Evolutionary conservation across 805 yeast species (phyloP).

Genomic region (Teunomyces funiuensis): DNA sequence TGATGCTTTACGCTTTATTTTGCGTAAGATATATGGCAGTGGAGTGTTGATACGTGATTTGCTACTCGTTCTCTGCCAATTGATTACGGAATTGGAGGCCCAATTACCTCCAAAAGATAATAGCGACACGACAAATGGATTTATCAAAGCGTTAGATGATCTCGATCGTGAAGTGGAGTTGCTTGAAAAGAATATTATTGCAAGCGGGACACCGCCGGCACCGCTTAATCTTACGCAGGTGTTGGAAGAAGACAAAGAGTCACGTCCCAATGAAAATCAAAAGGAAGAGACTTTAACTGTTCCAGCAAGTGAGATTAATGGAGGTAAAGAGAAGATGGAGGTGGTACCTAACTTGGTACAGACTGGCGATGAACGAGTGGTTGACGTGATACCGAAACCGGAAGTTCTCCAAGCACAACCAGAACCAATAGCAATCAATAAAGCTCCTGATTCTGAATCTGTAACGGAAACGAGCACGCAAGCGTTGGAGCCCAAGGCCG

Average conservation of each 20-base stretch:
- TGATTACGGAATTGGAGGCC: constrained; percentile 14
- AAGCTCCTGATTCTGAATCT: too few species aligned
- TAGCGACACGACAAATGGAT: constrained; percentile 1
- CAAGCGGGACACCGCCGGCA: neutral
- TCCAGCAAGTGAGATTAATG: too few species aligned
- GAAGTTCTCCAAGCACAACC: too few species aligned
- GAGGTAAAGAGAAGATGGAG: too few species aligned
- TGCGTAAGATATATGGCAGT: constrained; percentile 33
- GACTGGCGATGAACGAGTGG: too few species aligned
- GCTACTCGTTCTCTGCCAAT: constrained; percentile 12
- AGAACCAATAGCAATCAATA: neutral
- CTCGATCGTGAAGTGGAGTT: constrained; percentile 3
- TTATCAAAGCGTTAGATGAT: constrained; percentile 1
- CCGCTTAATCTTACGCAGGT: neutral
- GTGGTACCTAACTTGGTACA: too few species aligned
- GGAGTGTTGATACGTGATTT: constrained; percentile 26
- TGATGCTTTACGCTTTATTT: constrained; percentile 22
- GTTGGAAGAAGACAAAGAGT: neutral
- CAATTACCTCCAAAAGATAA: neutral
- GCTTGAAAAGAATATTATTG: constrained; percentile 4
- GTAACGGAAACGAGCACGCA: neutral
- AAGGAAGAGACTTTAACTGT: too few species aligned
- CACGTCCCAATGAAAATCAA: too few species aligned
- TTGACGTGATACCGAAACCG: too few species aligned
- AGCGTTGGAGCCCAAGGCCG: neutral